Evolutionary conservation across 2,329 filamentous ascomycete species (phyloP), one percentile per base, ranked within the genome.

Genomic region (Aureobasidium sp.): DNA sequence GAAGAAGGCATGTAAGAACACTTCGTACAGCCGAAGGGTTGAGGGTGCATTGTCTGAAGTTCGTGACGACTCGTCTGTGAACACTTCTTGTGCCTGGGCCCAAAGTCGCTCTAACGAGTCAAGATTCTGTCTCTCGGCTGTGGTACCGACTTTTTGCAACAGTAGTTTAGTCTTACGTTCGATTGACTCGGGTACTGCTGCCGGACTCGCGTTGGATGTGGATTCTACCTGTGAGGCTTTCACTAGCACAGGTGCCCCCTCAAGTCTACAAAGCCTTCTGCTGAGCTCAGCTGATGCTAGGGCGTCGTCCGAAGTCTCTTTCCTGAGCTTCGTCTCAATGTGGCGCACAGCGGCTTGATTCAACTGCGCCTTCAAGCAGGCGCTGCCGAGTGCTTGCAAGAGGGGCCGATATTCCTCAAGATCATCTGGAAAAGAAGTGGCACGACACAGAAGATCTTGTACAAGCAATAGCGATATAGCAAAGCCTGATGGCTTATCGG

Each of bases 1-100:
- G 68, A 82, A 74, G 65, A 78, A 82, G 1, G 74, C 71, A 7
- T 73, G 69, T 47, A 85, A 75, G 61, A 84, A 78, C 9, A 73
- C 67, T 55, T 74, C 71, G 54, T 69, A 74, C 1, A 73, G 47
- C 30, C 68, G 62, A 6, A 68, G 48, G 11, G 72, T 62, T 3
- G 59, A 48, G 5, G 61, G 30, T 4, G 61, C 49, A 41, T 49
- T 45, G 32, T 62, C 60, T 11, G 61, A n/a, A n/a, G 58, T 39
- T n/a, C 47, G 21, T 48, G 47, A 41, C 13, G 9, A 21, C n/a
- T 42, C 11, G 10, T 37, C 48, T 13, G 42, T 29, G 58, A 67
- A 29, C 54, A 53, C 29, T 37, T 59, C 30, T 36, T 63, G 45
- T 47, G 66, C 59, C 14, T 67, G 62, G 3, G 27, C 27, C 64